Evolutionary conservation across 257 asterid genomes (phyloP).

Genomic region (Ophiorrhiza pumila): DNA sequence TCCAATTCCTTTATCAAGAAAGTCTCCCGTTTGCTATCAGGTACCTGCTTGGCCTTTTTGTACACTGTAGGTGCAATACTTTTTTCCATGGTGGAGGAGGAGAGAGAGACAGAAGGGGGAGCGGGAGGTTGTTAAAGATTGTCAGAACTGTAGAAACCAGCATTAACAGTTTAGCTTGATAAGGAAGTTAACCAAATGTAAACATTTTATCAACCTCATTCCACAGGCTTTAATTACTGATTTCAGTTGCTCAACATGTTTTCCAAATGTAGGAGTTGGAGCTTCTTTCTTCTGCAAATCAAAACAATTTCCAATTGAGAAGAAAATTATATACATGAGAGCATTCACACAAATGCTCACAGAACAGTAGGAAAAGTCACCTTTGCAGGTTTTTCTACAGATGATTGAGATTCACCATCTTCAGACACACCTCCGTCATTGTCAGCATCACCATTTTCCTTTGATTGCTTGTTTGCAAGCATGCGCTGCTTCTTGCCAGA

Average conservation of each 20-base stretch:
- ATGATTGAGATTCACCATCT: constrained; percentile 50
- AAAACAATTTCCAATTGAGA: constrained; percentile 10
- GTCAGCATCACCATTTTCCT: constrained; percentile 46
- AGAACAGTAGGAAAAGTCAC: constrained; percentile 25
- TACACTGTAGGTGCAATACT: constrained; percentile 80
- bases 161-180: constrained; percentile 1
- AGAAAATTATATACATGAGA: not conserved
- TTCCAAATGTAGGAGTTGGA: constrained; percentile 60
- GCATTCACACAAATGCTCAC: not conserved
- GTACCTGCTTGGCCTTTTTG: constrained; percentile 83
- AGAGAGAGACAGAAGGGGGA: not conserved
- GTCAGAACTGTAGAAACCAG: constrained; percentile 8
- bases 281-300: constrained; percentile 58
- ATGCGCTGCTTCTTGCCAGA: constrained; percentile 52
- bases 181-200: not conserved
- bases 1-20: constrained; percentile 75
- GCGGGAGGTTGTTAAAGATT: not conserved
- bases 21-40: constrained; percentile 71
- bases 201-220: constrained; percentile 60
- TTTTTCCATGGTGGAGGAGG: not conserved
- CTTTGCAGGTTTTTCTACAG: constrained; percentile 48
- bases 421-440: constrained; percentile 53
- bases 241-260: constrained; percentile 76
- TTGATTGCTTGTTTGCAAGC: constrained; percentile 40
- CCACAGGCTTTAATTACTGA: constrained; percentile 93